Conservation (phyloP, 768 basidiomycete genomes). For the Pleurotus ostreatus region DNA sequence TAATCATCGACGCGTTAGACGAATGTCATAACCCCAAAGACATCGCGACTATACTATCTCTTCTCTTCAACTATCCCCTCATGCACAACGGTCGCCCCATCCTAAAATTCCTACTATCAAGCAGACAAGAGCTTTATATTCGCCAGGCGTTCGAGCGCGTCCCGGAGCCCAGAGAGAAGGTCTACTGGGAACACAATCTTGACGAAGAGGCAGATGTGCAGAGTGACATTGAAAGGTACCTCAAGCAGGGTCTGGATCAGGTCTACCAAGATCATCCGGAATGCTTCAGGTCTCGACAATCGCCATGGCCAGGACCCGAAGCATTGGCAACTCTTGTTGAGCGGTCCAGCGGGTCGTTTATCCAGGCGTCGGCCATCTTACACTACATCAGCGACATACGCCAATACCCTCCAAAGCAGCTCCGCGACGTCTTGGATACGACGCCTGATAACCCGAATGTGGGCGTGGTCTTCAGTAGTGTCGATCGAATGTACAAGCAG, state of each 20-base stretch:
- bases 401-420: not conserved
- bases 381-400: not conserved
- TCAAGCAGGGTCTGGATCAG: not conserved
- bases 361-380: not conserved
- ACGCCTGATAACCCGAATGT: not conserved
- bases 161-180: not conserved
- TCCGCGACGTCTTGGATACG: not conserved
- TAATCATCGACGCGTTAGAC: constrained; percentile 10
- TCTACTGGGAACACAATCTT: not conserved
- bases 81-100: not conserved
- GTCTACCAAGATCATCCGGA: not conserved
- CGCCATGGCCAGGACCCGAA: not conserved
- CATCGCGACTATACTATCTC: not conserved
- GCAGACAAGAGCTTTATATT: not conserved
- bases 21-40: constrained; percentile 3
- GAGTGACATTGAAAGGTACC: not conserved
- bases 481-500: not conserved
- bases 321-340: not conserved
- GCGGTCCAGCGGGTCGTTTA: not conserved
- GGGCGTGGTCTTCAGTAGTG: not conserved
- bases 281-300: not conserved
- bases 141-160: not conserved
- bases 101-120: not conserved
- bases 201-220: not conserved
- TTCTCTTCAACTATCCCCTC: not conserved